These are phyloP conservation scores for Elsinoe australis DNA, from an alignment of 2,329 filamentous ascomycete species.

Conservation along the genomic window DNA sequence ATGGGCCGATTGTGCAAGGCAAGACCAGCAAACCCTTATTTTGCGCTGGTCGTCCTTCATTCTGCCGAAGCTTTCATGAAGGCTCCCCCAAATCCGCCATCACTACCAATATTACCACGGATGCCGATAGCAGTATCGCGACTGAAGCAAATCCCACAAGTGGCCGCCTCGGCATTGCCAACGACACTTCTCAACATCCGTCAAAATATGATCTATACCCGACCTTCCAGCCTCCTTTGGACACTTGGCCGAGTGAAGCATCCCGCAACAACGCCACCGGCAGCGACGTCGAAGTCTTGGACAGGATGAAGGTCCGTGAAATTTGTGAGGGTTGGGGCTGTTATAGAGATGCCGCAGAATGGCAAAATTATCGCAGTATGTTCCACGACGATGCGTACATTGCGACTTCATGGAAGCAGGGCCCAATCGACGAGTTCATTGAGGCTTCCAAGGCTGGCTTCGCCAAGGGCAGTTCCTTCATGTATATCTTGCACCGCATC, in stretches of 20 bases:
- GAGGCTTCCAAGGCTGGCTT: conserved; percentile 18
- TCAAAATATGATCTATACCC: conserved; percentile 9
- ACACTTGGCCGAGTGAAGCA: conserved; percentile 15
- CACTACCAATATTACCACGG: no score
- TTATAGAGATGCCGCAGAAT: conserved; percentile 18
- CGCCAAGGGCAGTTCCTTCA: conserved; percentile 16
- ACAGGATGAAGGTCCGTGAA: conserved; percentile 16
- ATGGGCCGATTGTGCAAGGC: no score
- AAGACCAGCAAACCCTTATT: no score
- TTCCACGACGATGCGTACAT: conserved; percentile 19
- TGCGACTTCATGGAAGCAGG: conserved; percentile 18
- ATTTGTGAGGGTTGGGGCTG: conserved; percentile 16
- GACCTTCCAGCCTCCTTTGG: conserved; percentile 2
- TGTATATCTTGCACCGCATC: conserved; percentile 22
- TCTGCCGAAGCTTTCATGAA: no score
- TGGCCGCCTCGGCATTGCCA: background rate
- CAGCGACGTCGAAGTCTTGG: conserved; percentile 11
- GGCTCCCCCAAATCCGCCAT: no score
- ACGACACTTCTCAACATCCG: background rate
- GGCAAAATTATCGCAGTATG: conserved; percentile 17
- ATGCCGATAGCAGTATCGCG: no score
- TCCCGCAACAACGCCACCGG: conserved; percentile 15
- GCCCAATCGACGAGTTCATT: conserved; percentile 19
- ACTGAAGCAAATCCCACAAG: background rate
- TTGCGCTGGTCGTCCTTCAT: no score